These are phyloP conservation scores for Gentiana straminea DNA, from an alignment of 257 asterid species.

Conservation along the genomic window DNA sequence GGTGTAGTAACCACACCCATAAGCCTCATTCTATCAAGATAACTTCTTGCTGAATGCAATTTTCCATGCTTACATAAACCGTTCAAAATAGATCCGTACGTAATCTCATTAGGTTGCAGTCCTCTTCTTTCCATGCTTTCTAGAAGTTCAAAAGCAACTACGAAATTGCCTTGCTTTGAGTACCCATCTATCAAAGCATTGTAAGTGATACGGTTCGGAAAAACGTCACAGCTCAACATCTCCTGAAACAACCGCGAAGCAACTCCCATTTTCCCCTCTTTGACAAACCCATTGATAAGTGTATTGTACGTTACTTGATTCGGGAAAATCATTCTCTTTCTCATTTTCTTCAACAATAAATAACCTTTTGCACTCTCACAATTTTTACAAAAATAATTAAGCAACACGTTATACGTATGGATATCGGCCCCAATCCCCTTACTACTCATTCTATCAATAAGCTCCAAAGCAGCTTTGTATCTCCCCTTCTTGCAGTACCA, in stretches of 20 bases:
- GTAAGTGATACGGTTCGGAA: conserved; percentile 59
- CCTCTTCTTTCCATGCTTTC: conserved; percentile 52
- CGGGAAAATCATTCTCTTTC: conserved; percentile 52
- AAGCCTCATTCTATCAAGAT: conserved; percentile 44
- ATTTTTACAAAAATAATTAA: conserved; percentile 63
- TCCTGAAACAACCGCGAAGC: conserved; percentile 56
- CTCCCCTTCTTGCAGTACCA: conserved; percentile 77
- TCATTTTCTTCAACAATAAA: conserved; percentile 58
- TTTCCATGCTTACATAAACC: conserved; percentile 64
- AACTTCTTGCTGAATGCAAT: conserved; percentile 47
- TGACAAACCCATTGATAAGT: conserved; percentile 64
- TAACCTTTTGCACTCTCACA: conserved; percentile 62
- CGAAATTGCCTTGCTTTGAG: conserved; percentile 53
- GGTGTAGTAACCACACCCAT: conserved; percentile 34
- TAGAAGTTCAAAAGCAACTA: conserved; percentile 47
- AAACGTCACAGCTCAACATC: conserved; percentile 47
- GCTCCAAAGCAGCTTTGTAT: conserved; percentile 52
- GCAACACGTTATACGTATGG: conserved; percentile 68
- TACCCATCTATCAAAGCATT: conserved; percentile 68
- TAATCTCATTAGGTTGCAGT: conserved; percentile 51
- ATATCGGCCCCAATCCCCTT: conserved; percentile 71
- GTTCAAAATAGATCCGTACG: conserved; percentile 67
- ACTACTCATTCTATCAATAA: conserved; percentile 65
- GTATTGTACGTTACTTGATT: conserved; percentile 80
- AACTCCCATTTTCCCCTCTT: conserved; percentile 62